phyloP scores from a whole-genome alignment of 495 filamentous ascomycete species.

The Hypoxylon intermedium region DNA sequence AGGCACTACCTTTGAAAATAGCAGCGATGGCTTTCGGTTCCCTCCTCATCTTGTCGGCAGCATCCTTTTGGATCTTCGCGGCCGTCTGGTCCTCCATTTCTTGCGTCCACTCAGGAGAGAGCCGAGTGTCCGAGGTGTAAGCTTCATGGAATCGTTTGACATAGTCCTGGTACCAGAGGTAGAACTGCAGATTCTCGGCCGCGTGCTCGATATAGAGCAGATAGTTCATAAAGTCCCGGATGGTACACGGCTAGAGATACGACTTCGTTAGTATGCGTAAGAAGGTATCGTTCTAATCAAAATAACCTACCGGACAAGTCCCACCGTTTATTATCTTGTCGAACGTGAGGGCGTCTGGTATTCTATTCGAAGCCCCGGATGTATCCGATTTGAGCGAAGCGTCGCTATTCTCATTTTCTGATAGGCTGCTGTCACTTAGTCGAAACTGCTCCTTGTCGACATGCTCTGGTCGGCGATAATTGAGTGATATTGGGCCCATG shows the following conservation, averaged over 20 bases:
- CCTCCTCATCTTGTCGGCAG: constrained; percentile 44
- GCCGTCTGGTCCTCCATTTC: constrained; percentile 59
- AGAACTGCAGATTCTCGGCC: constrained; percentile 83
- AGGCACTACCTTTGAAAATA: constrained; percentile 67
- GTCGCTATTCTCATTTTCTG: constrained; percentile 27
- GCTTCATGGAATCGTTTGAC: constrained; percentile 63
- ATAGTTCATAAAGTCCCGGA: constrained; percentile 83
- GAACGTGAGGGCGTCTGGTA: constrained; percentile 73
- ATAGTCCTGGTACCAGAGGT: constrained; percentile 76
- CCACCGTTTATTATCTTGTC: constrained; percentile 74
- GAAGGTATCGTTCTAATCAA: neutral
- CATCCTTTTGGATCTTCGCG: constrained; percentile 48
- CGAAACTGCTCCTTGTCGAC: constrained; percentile 41
- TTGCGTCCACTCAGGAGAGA: constrained; percentile 69
- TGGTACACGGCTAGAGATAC: constrained; percentile 69
- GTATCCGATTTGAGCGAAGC: constrained; percentile 37
- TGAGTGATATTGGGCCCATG: constrained; percentile 46
- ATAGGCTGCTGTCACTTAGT: constrained; percentile 34
- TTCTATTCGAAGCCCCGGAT: constrained; percentile 47
- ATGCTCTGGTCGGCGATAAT: constrained; percentile 48
- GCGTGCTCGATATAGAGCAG: constrained; percentile 74
- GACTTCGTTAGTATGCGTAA: no score
- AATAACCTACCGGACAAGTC: constrained; percentile 72
- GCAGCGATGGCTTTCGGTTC: constrained; percentile 23
- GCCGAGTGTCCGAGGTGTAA: constrained; percentile 56